phyloP scores from a whole-genome alignment of 192 early-diverging fungal genomes.

The Coemansia sp. region DNA sequence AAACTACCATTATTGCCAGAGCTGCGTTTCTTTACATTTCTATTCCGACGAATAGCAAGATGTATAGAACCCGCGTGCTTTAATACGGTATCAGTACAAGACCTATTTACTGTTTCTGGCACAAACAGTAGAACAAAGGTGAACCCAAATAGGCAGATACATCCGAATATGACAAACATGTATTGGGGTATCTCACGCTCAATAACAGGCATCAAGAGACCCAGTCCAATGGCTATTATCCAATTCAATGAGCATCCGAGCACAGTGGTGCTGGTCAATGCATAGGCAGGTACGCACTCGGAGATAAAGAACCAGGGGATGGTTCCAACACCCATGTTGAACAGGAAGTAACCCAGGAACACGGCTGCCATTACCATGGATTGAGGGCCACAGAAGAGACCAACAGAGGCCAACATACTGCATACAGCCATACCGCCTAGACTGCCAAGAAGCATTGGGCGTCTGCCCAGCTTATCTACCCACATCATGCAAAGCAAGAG shows the following conservation, averaged over 20 bases:
- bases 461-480: constrained; percentile 66
- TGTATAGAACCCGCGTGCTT: constrained; percentile 30
- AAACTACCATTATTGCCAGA: no score
- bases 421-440: constrained; percentile 58
- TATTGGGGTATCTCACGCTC: constrained; percentile 18
- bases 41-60: constrained; percentile 13
- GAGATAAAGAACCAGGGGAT: constrained; percentile 76
- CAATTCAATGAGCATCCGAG: constrained; percentile 70
- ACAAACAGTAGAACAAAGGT: constrained; percentile 60
- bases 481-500: constrained; percentile 54
- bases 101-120: constrained; percentile 70
- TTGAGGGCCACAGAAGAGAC: constrained; percentile 47
- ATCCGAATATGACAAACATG: constrained; percentile 61
- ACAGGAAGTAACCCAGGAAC: constrained; percentile 66
- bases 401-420: constrained; percentile 56
- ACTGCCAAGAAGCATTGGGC: constrained; percentile 60
- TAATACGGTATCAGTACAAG: constrained; percentile 29
- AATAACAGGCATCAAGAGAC: constrained; percentile 52
- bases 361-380: constrained; percentile 56
- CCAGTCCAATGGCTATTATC: constrained; percentile 49
- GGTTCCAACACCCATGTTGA: constrained; percentile 71
- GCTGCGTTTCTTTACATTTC: no score
- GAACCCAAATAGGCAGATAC: constrained; percentile 41
- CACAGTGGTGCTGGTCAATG: constrained; percentile 59
- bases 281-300: constrained; percentile 68